A percentile compares a stretch with the other conserved stretches of the same genome.
These are phyloP conservation scores for Thermomucor indicae-seudaticae DNA, from an alignment of 371 early-diverging fungal genomes.

Conservation along the genomic window DNA sequence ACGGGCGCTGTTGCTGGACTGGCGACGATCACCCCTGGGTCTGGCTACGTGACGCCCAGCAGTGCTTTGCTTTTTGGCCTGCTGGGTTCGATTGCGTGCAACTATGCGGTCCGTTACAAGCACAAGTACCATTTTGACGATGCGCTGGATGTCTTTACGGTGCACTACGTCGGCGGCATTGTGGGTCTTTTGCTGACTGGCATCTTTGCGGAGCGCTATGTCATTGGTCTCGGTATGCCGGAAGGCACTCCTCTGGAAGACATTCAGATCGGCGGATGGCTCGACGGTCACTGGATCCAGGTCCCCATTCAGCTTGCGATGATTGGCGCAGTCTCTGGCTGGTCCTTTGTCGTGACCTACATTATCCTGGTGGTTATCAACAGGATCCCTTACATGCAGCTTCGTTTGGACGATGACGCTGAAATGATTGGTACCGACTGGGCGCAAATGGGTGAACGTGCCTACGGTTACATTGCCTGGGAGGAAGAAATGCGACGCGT, in stretches of 20 bases:
- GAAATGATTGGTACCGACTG: conserved; percentile 60
- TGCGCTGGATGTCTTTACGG: conserved; percentile 68
- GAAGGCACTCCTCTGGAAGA: conserved; percentile 46
- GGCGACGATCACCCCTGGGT: conserved; percentile 76
- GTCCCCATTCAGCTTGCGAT: conserved; percentile 59
- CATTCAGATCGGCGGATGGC: conserved; percentile 60
- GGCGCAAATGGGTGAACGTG: conserved; percentile 68
- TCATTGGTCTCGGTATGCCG: conserved; percentile 58
- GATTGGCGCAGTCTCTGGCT: conserved; percentile 50
- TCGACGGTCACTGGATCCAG: conserved; percentile 65
- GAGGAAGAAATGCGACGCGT: conserved; percentile 25
- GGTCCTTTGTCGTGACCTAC: conserved; percentile 61
- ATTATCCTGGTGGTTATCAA: conserved; percentile 51
- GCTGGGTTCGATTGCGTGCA: conserved; percentile 58
- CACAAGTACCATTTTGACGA: conserved; percentile 72
- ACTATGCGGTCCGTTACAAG: conserved; percentile 59
- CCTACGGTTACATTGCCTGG: conserved; percentile 51
- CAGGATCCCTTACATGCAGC: conserved; percentile 44
- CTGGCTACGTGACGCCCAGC: conserved; percentile 69
- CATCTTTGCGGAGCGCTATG: conserved; percentile 60
- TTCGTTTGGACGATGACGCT: conserved; percentile 56
- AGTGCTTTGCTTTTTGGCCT: conserved; percentile 69
- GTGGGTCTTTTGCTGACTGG: conserved; percentile 69
- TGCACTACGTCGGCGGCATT: conserved; percentile 72
- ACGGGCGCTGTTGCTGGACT: conserved; percentile 85